These are phyloP conservation scores for Mycena vitilis DNA, from an alignment of 768 basidiomycete genomes.

Conservation along the genomic window DNA sequence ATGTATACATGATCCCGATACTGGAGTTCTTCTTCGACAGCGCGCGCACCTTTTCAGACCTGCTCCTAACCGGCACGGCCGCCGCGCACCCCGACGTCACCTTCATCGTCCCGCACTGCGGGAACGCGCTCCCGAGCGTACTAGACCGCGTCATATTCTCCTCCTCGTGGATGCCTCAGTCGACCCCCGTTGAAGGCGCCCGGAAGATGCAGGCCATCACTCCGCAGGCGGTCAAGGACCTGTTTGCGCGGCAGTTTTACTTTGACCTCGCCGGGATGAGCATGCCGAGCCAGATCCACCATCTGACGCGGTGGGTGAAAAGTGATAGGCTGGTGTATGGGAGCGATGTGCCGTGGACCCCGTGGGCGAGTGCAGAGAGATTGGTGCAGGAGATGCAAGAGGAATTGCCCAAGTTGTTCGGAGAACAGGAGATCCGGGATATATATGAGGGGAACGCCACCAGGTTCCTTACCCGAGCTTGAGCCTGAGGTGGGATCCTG, in stretches of 20 bases:
- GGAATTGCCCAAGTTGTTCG: constrained; percentile 23
- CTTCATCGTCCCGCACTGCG: constrained; percentile 31
- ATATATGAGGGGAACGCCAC: constrained; percentile 18
- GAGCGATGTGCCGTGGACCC: constrained; percentile 16
- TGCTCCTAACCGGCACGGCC: constrained; percentile 27
- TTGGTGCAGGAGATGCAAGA: neutral
- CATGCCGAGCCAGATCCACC: constrained; percentile 27
- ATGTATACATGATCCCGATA: constrained; percentile 19
- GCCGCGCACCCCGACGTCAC: constrained; percentile 22
- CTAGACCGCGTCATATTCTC: constrained; percentile 19
- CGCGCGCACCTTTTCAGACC: constrained; percentile 26
- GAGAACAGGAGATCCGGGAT: constrained; percentile 21
- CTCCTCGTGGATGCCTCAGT: neutral
- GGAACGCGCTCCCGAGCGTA: constrained; percentile 25
- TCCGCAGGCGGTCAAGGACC: constrained; percentile 7
- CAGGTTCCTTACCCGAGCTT: constrained; percentile 8
- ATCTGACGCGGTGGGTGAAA: constrained; percentile 11
- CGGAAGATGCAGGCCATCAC: constrained; percentile 10
- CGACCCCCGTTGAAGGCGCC: neutral
- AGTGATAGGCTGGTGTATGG: constrained; percentile 17
- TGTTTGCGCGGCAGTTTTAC: constrained; percentile 26
- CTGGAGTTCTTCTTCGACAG: constrained; percentile 31
- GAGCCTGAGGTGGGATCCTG: neutral
- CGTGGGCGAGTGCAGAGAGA: constrained; percentile 6
- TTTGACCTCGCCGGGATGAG: constrained; percentile 22